These are phyloP conservation scores for Pelargonium australe DNA, from an alignment of 441 rosid genomes.

Conservation along the genomic window DNA sequence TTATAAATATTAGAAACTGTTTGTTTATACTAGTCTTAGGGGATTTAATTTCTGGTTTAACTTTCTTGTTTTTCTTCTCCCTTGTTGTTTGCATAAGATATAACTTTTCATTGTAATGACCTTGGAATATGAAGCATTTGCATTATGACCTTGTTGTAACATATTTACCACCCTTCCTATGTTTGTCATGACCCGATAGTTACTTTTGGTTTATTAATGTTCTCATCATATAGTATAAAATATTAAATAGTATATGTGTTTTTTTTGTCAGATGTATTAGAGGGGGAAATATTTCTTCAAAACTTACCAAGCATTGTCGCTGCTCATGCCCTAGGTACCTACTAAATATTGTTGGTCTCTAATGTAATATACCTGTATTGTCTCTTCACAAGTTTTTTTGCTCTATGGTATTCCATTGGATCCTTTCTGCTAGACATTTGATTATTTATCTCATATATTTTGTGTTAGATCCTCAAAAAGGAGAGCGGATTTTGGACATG, in stretches of 20 bases:
- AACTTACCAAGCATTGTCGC: conserved; percentile 83
- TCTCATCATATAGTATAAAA: background rate
- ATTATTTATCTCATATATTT: conserved; percentile 16
- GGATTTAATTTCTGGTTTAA: background rate
- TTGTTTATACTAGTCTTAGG: background rate
- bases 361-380: background rate
- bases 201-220: conserved; percentile 1
- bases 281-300: conserved; percentile 93
- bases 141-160: background rate
- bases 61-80: background rate
- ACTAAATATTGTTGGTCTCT: background rate
- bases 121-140: background rate
- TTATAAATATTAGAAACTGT: background rate
- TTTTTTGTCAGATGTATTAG: conserved; percentile 60
- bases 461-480: conserved; percentile 77
- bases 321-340: conserved; percentile 83
- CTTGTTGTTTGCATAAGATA: background rate
- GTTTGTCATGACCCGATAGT: background rate
- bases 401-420: background rate
- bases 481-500: conserved; percentile 89
- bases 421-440: conserved; percentile 1
- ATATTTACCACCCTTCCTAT: no score
- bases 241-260: conserved; percentile 9
- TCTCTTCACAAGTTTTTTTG: background rate
- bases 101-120: background rate